These are phyloP conservation scores for Trypanosomatidae sp. DNA, from an alignment of 208 protist genomes.

Conservation along the genomic window DNA sequence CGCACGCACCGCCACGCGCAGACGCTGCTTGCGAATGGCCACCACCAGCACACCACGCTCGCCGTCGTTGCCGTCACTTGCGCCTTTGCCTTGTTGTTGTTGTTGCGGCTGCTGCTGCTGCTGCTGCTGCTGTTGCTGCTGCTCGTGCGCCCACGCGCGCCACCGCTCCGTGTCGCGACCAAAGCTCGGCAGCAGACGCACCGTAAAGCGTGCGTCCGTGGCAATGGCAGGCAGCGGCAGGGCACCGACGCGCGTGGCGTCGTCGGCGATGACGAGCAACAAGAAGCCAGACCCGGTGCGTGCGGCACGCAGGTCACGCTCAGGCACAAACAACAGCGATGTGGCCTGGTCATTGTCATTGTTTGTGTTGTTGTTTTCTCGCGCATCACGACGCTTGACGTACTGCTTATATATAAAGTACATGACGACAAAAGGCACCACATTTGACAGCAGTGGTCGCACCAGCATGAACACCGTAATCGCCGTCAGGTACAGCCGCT, in stretches of 20 bases:
- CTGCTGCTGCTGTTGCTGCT: background rate
- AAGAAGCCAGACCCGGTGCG: slow-evolving; percentile 57
- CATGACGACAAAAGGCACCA: slow-evolving; percentile 59
- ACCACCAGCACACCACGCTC: slow-evolving; percentile 16
- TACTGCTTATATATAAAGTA: slow-evolving; percentile 51
- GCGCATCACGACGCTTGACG: slow-evolving; percentile 12
- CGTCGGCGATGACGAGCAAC: slow-evolving; percentile 26
- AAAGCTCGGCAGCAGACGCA: no score
- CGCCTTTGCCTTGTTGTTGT: slow-evolving; percentile 1
- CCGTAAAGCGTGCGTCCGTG: slow-evolving; percentile 46
- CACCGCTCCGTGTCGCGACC: no score
- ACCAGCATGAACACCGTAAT: slow-evolving; percentile 21
- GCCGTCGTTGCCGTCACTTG: slow-evolving; percentile 4
- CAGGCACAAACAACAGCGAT: slow-evolving; percentile 21
- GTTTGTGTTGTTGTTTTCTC: slow-evolving; percentile 9
- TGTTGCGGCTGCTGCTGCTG: background rate
- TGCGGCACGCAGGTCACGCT: slow-evolving; percentile 36
- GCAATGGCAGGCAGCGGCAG: slow-evolving; percentile 22
- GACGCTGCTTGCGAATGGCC: slow-evolving; percentile 38
- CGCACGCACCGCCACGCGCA: slow-evolving; percentile 32
- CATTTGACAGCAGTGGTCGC: slow-evolving; percentile 21
- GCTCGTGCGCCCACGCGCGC: no score
- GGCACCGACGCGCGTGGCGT: slow-evolving; percentile 5
- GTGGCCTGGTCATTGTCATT: no score
- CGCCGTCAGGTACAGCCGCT: slow-evolving; percentile 30